Evolutionary conservation across 805 yeast genomes (phyloP), one percentile per base, ranked within the genome.

Genomic region (Zygotorulaspora chibaensis): DNA sequence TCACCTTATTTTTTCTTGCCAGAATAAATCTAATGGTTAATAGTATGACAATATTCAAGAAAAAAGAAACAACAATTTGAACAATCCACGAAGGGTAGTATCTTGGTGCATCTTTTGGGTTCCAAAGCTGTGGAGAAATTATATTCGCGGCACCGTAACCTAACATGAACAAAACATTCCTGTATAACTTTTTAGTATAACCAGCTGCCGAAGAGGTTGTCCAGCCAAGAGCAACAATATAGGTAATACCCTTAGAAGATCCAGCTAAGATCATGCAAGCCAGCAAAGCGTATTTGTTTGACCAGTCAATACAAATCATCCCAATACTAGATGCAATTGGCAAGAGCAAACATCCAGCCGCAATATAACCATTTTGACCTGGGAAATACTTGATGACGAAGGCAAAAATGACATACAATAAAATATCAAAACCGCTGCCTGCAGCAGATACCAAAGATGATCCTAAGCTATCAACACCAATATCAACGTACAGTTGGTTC

Each of bases 81-180:
- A 76, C 79, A 45, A 71, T 64, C 83, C 83, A 73, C 3, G 79
- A 74, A 1, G 71, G 65, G 10, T 57, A 45, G 52, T 69, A 74
- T 46, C 71, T 60, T 39, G 82, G 81, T 7, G 71, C 68, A 50
- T 72, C 73, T 13, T 54, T 57, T 4, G 56, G 63, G 56, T 69
- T 68, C 81, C 81, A 79, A 29, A 79, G 56, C 55, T 78, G 83
- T 3, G 83, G 82, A 3, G 80, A 72, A 28, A 77, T 71, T 28
- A 78, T 67, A 52, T 79, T 78, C 6, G 77, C 67, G 42, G 77
- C 50, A 43, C 76, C 67, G 48, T 73, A 77, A 12, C 68, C 68
- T 12, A 69, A 61, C 74, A 74, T 67, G 23, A 66, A 63, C 53
- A 72, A 52, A 26, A 69, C 74, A 49, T 68, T 74, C 61, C 79